phyloP scores from a whole-genome alignment of 768 basidiomycete species.

The Clavulina sp. region DNA sequence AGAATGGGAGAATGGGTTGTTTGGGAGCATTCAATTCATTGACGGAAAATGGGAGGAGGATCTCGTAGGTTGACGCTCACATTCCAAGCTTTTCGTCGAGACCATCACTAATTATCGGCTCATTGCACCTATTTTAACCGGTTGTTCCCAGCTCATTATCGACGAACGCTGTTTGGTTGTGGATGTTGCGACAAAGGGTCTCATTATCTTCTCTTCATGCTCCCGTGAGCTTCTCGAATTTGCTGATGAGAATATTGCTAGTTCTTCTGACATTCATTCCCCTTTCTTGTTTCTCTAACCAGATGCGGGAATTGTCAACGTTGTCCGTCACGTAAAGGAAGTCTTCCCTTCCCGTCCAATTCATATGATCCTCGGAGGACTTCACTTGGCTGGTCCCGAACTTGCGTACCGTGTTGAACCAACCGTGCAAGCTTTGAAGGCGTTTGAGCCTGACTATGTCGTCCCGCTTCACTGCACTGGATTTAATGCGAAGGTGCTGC shows the following conservation, averaged over 20 bases:
- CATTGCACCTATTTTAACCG: neutral
- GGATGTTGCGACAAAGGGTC: slow-evolving; percentile 65
- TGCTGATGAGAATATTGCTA: neutral
- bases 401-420: slow-evolving; percentile 41
- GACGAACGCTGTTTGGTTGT: slow-evolving; percentile 67
- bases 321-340: slow-evolving; percentile 48
- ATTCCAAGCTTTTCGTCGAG: neutral
- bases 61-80: neutral
- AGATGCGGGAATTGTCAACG: slow-evolving; percentile 72
- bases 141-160: slow-evolving; percentile 41
- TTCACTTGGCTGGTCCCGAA: slow-evolving; percentile 66
- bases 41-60: slow-evolving; percentile 15
- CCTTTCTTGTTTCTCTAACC: slow-evolving; percentile 15
- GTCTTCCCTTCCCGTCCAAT: slow-evolving; percentile 44
- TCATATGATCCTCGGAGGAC: slow-evolving; percentile 67
- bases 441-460: slow-evolving; percentile 48
- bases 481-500: slow-evolving; percentile 53
- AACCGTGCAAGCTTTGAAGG: slow-evolving; percentile 53
- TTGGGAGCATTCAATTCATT: slow-evolving; percentile 48
- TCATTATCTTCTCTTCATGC: slow-evolving; percentile 70
- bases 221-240: slow-evolving; percentile 17
- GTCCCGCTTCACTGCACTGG: slow-evolving; percentile 80
- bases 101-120: neutral
- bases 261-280: slow-evolving; percentile 28
- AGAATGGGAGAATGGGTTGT: slow-evolving; percentile 47